Conservation (phyloP, 176 grass and related monocot genomes). For the Oryza officinalis region DNA sequence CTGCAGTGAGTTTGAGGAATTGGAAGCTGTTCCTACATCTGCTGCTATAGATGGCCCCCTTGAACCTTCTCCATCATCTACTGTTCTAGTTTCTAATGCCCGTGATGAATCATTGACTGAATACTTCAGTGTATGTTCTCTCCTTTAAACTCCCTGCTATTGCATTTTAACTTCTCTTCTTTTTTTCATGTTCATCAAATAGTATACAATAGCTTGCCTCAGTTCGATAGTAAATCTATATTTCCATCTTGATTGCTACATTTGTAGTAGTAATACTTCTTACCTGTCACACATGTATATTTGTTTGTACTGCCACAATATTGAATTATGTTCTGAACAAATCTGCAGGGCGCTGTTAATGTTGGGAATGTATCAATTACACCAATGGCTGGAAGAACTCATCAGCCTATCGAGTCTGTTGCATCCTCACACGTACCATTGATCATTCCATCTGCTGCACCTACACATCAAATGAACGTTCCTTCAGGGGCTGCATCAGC, state of each 20-base stretch:
- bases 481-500: constrained; percentile 52
- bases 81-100: constrained; percentile 41
- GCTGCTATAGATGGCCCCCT: constrained; percentile 73
- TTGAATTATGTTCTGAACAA: constrained; percentile 22
- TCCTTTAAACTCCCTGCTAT: background rate
- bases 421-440: constrained; percentile 44
- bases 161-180: background rate
- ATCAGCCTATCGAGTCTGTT: constrained; percentile 28
- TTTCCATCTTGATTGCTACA: constrained; percentile 26
- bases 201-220: background rate
- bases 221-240: constrained; percentile 10
- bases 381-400: constrained; percentile 41
- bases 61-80: constrained; percentile 48
- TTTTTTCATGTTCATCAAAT: background rate
- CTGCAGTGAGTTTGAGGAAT: constrained; percentile 74
- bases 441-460: constrained; percentile 34
- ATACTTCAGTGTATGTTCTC: constrained; percentile 62
- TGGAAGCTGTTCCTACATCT: constrained; percentile 78
- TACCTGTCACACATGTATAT: background rate
- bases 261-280: constrained; percentile 17
- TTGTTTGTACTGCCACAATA: background rate
- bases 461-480: constrained; percentile 45
- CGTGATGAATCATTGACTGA: constrained; percentile 60
- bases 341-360: constrained; percentile 51
- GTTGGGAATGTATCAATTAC: constrained; percentile 45